These are phyloP conservation scores for Lipomyces orientalis DNA, from an alignment of 805 yeast species.

Conservation along the genomic window DNA sequence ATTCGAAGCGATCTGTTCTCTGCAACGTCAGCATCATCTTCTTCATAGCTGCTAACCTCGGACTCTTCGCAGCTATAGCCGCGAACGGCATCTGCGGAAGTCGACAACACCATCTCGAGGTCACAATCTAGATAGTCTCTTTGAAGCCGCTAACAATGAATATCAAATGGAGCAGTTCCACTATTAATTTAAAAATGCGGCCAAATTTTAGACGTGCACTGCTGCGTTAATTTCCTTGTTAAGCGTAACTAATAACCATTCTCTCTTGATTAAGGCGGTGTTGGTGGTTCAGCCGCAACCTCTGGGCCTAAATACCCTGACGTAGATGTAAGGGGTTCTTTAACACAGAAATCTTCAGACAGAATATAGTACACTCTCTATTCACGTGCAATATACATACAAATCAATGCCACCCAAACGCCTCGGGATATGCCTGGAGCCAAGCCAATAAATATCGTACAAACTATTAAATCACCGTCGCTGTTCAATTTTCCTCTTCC, in stretches of 20 bases:
- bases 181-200: neutral
- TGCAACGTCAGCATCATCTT: neutral
- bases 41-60: neutral
- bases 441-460: neutral
- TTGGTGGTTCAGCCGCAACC: neutral
- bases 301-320: no score
- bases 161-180: neutral
- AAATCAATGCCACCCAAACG: neutral
- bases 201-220: neutral
- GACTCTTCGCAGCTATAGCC: neutral
- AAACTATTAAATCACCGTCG: neutral
- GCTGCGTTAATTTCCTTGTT: neutral
- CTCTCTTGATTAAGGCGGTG: no score
- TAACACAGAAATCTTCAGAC: neutral
- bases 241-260: no score
- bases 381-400: neutral
- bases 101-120: neutral
- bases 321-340: neutral
- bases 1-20: neutral
- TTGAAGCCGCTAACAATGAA: neutral
- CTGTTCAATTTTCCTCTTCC: neutral
- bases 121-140: neutral
- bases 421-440: neutral
- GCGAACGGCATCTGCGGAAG: neutral
- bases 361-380: neutral